A percentile compares a stretch with the other conserved stretches of the same genome.
Conservation (phyloP, 352 stramenopile species). For the Phytophthora capsici region DNA sequence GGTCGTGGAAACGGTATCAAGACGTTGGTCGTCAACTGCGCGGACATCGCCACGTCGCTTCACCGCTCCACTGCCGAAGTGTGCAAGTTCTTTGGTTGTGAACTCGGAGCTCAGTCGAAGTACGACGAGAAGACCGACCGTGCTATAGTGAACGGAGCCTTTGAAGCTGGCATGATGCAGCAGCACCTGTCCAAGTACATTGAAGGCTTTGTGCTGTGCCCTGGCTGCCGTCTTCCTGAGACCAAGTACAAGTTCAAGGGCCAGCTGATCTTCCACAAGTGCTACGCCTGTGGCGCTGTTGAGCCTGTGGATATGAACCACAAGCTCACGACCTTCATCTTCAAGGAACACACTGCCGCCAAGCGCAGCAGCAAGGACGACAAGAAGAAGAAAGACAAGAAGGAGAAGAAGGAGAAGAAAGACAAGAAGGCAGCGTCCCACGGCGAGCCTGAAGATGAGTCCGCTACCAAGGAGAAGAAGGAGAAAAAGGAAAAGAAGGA, state of each 20-base stretch:
- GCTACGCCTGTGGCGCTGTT: constrained; percentile 97
- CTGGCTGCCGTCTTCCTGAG: constrained; percentile 96
- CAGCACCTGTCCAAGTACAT: constrained; percentile 98
- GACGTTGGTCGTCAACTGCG: constrained; percentile 98
- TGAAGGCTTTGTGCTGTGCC: constrained; percentile 98
- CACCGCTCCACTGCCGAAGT: constrained; percentile 96
- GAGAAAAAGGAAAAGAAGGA: constrained; percentile 73
- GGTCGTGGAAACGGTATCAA: constrained; percentile 99
- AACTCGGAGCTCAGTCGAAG: constrained; percentile 98
- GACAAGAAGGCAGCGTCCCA: constrained; percentile 52
- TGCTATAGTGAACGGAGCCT: constrained; percentile 97
- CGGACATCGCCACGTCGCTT: constrained; percentile 93
- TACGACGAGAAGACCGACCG: constrained; percentile 96
- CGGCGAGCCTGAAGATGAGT: constrained; percentile 75
- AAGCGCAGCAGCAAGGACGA: constrained; percentile 89
- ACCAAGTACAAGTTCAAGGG: constrained; percentile 99
- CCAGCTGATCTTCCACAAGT: constrained; percentile 97
- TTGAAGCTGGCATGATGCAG: constrained; percentile 94
- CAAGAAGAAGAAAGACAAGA: constrained; percentile 89
- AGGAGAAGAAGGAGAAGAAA: constrained; percentile 76
- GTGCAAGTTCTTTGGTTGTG: constrained; percentile 99
- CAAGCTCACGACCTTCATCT: constrained; percentile 98
- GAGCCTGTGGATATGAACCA: constrained; percentile 98
- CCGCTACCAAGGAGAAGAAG: constrained; percentile 52
- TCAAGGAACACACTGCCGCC: constrained; percentile 94